Conservation (phyloP, 202 grass and related monocot species). For the Bolboschoenoplectus hybrid region DNA sequence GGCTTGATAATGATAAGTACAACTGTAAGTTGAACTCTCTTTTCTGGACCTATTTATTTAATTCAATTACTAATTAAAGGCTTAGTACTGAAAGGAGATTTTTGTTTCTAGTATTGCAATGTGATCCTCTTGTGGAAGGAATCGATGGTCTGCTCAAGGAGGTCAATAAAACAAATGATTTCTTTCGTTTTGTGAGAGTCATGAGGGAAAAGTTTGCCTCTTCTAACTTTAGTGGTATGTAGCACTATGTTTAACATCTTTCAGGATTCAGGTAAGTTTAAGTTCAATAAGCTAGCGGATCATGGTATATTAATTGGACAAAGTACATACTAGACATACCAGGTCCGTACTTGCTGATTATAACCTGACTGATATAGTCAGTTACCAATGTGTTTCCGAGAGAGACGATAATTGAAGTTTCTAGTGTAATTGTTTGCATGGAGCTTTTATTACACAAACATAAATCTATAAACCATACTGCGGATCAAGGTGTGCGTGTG, state of each 20-base stretch:
- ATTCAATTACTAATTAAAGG: conserved; percentile 8
- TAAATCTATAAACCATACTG: background rate
- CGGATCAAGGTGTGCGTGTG: background rate
- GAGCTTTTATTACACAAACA: background rate
- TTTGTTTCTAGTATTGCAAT: conserved; percentile 54
- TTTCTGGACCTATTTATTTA: conserved; percentile 22
- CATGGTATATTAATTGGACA: background rate
- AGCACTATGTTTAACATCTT: background rate
- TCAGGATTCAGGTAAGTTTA: conserved; percentile 6
- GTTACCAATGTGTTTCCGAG: background rate
- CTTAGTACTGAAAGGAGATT: conserved; percentile 24
- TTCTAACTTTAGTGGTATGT: conserved; percentile 59
- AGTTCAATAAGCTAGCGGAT: background rate
- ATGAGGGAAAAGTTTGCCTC: conserved; percentile 65
- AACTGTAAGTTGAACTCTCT: conserved; percentile 54
- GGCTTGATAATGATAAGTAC: conserved; percentile 46
- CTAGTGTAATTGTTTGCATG: background rate
- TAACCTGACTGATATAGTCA: background rate
- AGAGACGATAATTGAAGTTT: background rate
- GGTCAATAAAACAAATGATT: conserved; percentile 54
- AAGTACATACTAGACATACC: background rate
- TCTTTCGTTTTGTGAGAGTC: conserved; percentile 57
- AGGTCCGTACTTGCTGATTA: background rate
- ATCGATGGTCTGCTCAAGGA: conserved; percentile 49
- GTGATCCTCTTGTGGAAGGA: conserved; percentile 55